phyloP scores from a whole-genome alignment of 768 basidiomycete genomes.

The Pulveroboletus frians region DNA sequence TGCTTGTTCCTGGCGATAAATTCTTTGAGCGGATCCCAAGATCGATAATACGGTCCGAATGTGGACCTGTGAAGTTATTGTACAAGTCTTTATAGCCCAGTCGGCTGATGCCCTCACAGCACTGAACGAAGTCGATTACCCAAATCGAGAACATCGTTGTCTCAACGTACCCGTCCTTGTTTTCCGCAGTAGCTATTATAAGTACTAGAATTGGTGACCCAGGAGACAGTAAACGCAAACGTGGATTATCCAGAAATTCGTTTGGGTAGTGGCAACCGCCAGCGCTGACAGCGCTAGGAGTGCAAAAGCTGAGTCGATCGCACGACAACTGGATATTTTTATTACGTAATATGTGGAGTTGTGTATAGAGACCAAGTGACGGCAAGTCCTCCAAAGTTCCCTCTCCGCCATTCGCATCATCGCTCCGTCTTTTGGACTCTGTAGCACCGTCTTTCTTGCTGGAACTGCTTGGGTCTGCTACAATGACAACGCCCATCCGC shows the following conservation, averaged over 20 bases:
- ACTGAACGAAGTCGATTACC: too few relatives aligned
- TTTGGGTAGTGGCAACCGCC: background rate
- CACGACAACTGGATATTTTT: background rate
- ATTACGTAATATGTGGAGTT: slow-evolving; percentile 21
- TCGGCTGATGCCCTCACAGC: too few relatives aligned
- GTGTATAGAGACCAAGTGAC: background rate
- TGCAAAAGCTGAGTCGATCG: background rate
- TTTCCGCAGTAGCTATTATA: background rate
- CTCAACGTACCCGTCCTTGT: background rate
- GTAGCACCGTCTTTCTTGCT: slow-evolving; percentile 4
- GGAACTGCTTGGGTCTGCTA: slow-evolving; percentile 1
- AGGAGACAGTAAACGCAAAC: background rate
- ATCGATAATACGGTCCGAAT: background rate
- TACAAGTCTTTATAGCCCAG: too few relatives aligned
- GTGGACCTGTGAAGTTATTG: background rate
- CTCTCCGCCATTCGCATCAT: slow-evolving; percentile 14
- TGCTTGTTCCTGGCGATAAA: background rate
- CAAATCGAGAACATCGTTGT: too few relatives aligned
- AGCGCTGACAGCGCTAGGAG: background rate
- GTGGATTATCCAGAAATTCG: background rate
- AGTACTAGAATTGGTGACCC: background rate
- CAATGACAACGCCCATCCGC: slow-evolving; percentile 60
- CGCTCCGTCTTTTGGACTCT: slow-evolving; percentile 5
- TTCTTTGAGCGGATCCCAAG: background rate
- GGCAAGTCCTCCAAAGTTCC: slow-evolving; percentile 8